phyloP scores from a whole-genome alignment of 2,329 filamentous ascomycete species.

The Epichloe baconii region DNA sequence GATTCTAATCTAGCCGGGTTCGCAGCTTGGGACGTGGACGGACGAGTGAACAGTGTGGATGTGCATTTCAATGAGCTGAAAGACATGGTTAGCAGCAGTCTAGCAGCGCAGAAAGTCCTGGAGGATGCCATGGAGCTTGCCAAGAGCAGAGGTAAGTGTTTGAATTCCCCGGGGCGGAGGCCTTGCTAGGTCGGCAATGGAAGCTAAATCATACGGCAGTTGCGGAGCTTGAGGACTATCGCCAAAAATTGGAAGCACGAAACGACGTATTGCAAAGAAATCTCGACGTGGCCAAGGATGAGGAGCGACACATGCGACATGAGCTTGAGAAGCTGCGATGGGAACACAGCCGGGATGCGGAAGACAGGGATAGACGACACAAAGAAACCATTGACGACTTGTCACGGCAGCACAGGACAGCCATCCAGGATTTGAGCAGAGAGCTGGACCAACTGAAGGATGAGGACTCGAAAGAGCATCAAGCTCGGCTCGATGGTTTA shows the following conservation, averaged over 20 bases:
- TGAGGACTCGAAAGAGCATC: slow-evolving; percentile 43
- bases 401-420: slow-evolving; percentile 20
- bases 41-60: slow-evolving; percentile 65
- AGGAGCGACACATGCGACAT: slow-evolving; percentile 20
- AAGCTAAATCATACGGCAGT: slow-evolving; percentile 23
- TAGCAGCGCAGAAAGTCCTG: slow-evolving; percentile 52
- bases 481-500: slow-evolving; percentile 53
- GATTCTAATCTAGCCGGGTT: slow-evolving; percentile 55
- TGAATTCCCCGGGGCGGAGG: too few relatives aligned
- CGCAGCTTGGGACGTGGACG: slow-evolving; percentile 69
- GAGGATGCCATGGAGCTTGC: slow-evolving; percentile 64
- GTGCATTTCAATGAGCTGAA: slow-evolving; percentile 58
- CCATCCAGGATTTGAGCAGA: slow-evolving; percentile 26
- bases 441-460: slow-evolving; percentile 31
- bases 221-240: slow-evolving; percentile 34
- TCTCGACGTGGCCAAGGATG: slow-evolving; percentile 31
- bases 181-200: not conserved
- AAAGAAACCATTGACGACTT: slow-evolving; percentile 22
- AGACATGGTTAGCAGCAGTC: slow-evolving; percentile 56
- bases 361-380: slow-evolving; percentile 31
- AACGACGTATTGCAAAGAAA: slow-evolving; percentile 48
- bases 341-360: slow-evolving; percentile 35
- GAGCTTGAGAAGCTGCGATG: slow-evolving; percentile 24
- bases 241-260: slow-evolving; percentile 31
- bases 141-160: slow-evolving; percentile 55